Conservation (phyloP, 2,329 filamentous ascomycete species). For the Corynespora cassiicola region DNA sequence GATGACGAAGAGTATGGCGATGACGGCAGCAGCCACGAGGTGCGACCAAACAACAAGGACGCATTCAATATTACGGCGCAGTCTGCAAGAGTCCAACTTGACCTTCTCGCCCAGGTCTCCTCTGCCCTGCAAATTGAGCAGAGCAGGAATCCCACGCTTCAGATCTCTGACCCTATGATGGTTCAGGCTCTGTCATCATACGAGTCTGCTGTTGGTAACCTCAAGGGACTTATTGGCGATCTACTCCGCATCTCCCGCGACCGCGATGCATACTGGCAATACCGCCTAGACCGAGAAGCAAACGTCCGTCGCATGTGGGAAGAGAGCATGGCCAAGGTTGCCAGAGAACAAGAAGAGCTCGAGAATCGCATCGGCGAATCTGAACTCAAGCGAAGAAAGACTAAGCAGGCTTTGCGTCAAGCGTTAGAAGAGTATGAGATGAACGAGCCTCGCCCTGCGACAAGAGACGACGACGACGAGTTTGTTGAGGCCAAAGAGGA, state of each 20-base stretch:
- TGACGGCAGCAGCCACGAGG: constrained; percentile 78
- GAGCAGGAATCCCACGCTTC: constrained; percentile 70
- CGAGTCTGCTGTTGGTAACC: constrained; percentile 85
- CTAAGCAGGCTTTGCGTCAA: constrained; percentile 88
- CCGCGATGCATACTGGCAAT: constrained; percentile 96
- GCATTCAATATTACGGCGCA: constrained; percentile 97
- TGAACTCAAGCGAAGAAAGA: constrained; percentile 86
- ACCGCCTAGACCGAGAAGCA: constrained; percentile 86
- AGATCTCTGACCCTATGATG: constrained; percentile 78
- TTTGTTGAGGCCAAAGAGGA: constrained; percentile 42
- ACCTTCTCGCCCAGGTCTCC: constrained; percentile 86
- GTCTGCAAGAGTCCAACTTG: constrained; percentile 89
- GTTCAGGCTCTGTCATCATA: constrained; percentile 83
- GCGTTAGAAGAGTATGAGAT: constrained; percentile 68
- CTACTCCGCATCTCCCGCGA: constrained; percentile 91
- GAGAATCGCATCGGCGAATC: constrained; percentile 88
- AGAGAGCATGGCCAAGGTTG: constrained; percentile 97
- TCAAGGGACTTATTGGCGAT: constrained; percentile 84
- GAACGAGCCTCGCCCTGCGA: constrained; percentile 16
- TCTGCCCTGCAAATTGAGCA: constrained; percentile 78
- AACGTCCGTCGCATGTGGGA: constrained; percentile 97
- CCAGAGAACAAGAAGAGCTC: constrained; percentile 88
- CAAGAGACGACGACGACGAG: constrained; percentile 33
- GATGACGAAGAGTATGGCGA: constrained; percentile 79
- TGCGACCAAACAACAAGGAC: constrained; percentile 79